Base-by-base conservation (phyloP, 75 land plant genomes). In the Cryptomeria japonica region DNA sequence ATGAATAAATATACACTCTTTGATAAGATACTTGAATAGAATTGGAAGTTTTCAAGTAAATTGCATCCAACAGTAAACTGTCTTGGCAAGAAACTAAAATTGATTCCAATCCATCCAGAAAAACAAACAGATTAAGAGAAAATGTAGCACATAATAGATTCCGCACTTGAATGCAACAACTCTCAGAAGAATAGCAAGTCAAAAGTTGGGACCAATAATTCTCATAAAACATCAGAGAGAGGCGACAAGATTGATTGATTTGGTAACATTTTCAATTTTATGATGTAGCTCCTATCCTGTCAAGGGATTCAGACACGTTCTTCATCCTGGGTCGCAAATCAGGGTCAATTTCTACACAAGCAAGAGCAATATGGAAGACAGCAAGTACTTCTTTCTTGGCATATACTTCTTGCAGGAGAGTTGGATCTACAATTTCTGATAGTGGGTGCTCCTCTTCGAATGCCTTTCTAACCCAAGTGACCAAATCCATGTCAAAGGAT, bases 301-400 rank as follows among this genome's bases (percentile, higher is more conserved):
- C 94, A 79, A 96, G 94, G 82, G 90, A 90, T n/a, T 95, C 94
- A 5, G 88, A 89, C 11, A 94, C 92, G 32, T 87, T 90, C 90
- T 93, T 95, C 97, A 95, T 94, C 89, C 90, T 91, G 0, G 97
- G 98, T 87, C 98, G 89, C 36, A 89, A 61, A 49, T 95, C 97
- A 32, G 98, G 95, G 56, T 95, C 94, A 0, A 47, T 38, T 46
- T 96, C 93, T 0, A 94, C 93, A 87, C 98, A 96, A 0, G 94
- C 91, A n/a, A 96, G 89, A 13, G 96, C 98, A 31, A 94, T 64
- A 51, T 93, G 95, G 85, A 95, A 92, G 44, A 86, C 93, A 4
- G 92, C 91, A 11, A 93, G 39, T 85, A 96, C 90, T 83, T 96
- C 93, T 87, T 96, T 94, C 93, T 91, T 91, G 28, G 93, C 94